Evolutionary conservation across 192 early-diverging fungal genomes (phyloP).

Genomic region (Entomortierella parvispora): DNA sequence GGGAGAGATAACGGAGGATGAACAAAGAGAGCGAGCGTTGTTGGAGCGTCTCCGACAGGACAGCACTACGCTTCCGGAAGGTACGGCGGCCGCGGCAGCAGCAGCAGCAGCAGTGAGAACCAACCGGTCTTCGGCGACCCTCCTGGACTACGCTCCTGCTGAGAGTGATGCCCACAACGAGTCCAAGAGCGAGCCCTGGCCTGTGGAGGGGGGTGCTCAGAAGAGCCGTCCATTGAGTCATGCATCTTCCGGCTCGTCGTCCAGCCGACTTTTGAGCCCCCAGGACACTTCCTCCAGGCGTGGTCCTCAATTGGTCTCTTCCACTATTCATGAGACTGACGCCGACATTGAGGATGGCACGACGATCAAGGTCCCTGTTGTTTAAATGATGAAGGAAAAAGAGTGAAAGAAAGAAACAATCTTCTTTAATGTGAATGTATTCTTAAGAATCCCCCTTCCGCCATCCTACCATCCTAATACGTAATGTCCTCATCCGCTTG

Average conservation of each 20-base stretch:
- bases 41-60: not conserved
- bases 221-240: not conserved
- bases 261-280: not conserved
- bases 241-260: not conserved
- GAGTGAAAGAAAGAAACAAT: too few relatives aligned
- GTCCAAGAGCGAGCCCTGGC: slow-evolving; percentile 20
- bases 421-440: too few relatives aligned
- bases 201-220: not conserved
- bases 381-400: too few relatives aligned
- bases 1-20: too few relatives aligned
- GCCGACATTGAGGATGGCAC: too few relatives aligned
- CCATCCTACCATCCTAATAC: too few relatives aligned
- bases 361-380: too few relatives aligned
- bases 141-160: not conserved
- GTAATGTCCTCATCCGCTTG: too few relatives aligned
- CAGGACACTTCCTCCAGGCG: not conserved
- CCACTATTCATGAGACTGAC: not conserved
- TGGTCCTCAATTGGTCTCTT: slow-evolving; percentile 5
- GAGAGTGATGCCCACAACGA: slow-evolving; percentile 9
- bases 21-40: too few relatives aligned
- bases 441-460: too few relatives aligned
- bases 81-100: not conserved
- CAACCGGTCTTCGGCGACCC: not conserved
- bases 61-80: not conserved
- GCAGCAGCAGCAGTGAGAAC: not conserved